Percentiles rank a stretch among this genome's conserved stretches.
Conservation (phyloP, 2,329 filamentous ascomycete genomes). For the Aspergillus cejpii region DNA sequence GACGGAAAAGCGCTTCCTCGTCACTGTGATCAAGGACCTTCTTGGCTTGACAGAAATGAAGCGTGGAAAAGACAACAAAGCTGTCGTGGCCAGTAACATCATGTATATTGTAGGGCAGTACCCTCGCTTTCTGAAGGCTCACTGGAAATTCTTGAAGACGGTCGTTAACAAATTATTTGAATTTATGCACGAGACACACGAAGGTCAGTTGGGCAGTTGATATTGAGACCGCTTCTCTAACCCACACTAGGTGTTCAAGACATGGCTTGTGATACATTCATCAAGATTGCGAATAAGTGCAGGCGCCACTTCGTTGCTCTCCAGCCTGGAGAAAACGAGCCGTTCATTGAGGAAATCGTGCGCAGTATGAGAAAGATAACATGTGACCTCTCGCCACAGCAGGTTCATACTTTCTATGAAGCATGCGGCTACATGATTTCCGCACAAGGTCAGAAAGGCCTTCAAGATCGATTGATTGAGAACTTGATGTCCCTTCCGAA, state of each 20-base stretch:
- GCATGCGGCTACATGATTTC: conserved; percentile 99
- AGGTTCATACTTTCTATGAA: conserved; percentile 98
- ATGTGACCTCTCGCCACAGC: conserved; percentile 86
- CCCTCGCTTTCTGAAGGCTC: conserved; percentile 93
- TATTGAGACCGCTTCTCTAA: conserved; percentile 10
- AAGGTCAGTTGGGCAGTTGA: conserved; percentile 53
- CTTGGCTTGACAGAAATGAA: conserved; percentile 98
- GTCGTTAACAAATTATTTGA: conserved; percentile 99
- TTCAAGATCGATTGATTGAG: conserved; percentile 83
- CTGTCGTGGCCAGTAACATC: conserved; percentile 97
- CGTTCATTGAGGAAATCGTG: conserved; percentile 98
- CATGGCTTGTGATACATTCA: conserved; percentile 99
- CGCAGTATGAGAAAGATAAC: conserved; percentile 94
- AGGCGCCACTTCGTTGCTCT: conserved; percentile 94
- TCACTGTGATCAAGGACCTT: conserved; percentile 97
- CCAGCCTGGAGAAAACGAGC: conserved; percentile 87
- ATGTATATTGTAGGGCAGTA: conserved; percentile 99
- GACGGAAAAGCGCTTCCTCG: conserved; percentile 95
- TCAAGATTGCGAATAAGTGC: conserved; percentile 98
- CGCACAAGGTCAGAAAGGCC: conserved; percentile 88
- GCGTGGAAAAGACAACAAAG: conserved; percentile 98
- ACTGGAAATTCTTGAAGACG: conserved; percentile 99
- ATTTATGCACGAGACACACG: conserved; percentile 99
- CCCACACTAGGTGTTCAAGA: conserved; percentile 73
- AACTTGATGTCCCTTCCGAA: conserved; percentile 95